Evolutionary conservation across 495 filamentous ascomycete species (phyloP).

Genomic region (Choiromyces venosus): DNA sequence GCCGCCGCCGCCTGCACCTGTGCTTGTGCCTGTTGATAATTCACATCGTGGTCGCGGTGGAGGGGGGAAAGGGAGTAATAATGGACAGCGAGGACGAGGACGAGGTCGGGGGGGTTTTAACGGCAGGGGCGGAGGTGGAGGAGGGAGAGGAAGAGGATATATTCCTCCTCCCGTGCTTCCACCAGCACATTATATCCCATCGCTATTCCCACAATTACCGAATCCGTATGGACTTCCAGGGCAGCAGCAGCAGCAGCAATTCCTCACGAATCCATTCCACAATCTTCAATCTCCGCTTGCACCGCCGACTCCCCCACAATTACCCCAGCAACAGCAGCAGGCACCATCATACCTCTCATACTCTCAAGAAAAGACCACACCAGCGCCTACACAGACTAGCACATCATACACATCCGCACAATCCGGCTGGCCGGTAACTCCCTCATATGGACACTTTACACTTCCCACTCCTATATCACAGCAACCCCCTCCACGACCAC

Average conservation of each 20-base stretch:
- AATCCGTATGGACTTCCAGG: slow-evolving; percentile 14
- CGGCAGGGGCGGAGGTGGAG: not conserved
- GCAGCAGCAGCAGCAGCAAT: slow-evolving; percentile 15
- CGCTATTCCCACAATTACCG: slow-evolving; percentile 1
- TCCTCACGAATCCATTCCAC: not conserved
- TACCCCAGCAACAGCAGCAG: not conserved
- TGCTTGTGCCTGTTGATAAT: not conserved
- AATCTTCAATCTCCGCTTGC: slow-evolving; percentile 2
- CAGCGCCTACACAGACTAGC: not conserved
- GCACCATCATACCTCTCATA: slow-evolving; percentile 26
- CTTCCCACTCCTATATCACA: too few species aligned
- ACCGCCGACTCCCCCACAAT: not conserved
- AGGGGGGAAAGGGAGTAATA: slow-evolving; percentile 5
- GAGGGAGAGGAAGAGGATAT: slow-evolving; percentile 15
- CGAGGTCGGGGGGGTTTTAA: not conserved
- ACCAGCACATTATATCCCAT: not conserved
- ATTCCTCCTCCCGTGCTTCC: not conserved
- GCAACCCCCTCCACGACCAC: not conserved
- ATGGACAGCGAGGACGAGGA: not conserved
- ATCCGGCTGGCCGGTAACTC: slow-evolving; percentile 25
- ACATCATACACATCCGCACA: slow-evolving; percentile 7
- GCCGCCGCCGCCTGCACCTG: slow-evolving; percentile 3
- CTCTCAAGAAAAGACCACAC: slow-evolving; percentile 19
- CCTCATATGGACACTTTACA: slow-evolving; percentile 27
- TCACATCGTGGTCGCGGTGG: slow-evolving; percentile 6